Conservation (phyloP, 768 basidiomycete genomes). For the Phylloporus arenicola region DNA sequence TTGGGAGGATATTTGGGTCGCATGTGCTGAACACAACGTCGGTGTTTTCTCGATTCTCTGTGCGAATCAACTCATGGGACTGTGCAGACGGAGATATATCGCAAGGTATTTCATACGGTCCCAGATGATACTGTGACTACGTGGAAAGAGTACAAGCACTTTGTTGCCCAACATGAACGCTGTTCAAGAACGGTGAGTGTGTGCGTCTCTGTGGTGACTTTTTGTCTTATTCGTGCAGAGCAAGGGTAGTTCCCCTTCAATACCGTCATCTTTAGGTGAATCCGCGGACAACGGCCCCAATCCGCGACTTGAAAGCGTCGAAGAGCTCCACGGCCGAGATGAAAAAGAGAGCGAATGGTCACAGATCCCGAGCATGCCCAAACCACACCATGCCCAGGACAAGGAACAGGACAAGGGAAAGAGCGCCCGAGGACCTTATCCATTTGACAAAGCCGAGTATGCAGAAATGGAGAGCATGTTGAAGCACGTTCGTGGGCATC, state of each 20-base stretch:
- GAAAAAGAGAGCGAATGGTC: constrained; percentile 18
- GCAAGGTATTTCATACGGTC: constrained; percentile 89
- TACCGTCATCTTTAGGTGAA: constrained; percentile 48
- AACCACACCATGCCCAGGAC: constrained; percentile 29
- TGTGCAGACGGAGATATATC: constrained; percentile 84
- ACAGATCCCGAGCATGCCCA: constrained; percentile 9
- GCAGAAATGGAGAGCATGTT: constrained; percentile 88
- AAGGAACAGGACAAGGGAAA: constrained; percentile 35
- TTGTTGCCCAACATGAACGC: constrained; percentile 68
- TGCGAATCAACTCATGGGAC: not conserved
- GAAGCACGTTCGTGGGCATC: constrained; percentile 71
- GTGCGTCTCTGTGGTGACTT: not conserved
- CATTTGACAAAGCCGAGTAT: constrained; percentile 77
- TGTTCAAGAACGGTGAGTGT: constrained; percentile 58
- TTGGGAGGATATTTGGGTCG: constrained; percentile 88
- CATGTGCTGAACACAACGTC: constrained; percentile 85
- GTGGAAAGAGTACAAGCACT: constrained; percentile 95
- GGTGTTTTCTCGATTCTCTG: constrained; percentile 24
- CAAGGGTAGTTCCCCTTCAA: constrained; percentile 36
- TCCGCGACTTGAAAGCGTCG: constrained; percentile 12
- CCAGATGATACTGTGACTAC: constrained; percentile 92
- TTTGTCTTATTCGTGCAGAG: constrained; percentile 31
- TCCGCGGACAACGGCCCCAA: constrained; percentile 40
- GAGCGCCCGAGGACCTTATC: constrained; percentile 49
- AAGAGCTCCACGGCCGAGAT: constrained; percentile 17